Evolutionary conservation across 179 eudicot species (phyloP).

Genomic region (Corrigiola litoralis): DNA sequence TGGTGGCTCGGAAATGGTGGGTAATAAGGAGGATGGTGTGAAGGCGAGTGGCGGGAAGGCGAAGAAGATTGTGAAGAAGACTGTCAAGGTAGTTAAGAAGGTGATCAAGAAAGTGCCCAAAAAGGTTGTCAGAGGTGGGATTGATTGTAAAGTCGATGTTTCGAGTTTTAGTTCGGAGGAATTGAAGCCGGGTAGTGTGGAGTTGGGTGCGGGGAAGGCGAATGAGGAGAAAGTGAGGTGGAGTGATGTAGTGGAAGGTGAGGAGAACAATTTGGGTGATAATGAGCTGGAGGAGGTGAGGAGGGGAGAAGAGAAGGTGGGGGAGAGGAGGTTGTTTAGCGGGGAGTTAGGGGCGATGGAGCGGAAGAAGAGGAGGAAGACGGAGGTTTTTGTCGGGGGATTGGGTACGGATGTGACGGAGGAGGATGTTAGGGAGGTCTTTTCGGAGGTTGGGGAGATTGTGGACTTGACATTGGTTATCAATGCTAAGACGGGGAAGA

Average conservation of each 20-base stretch:
- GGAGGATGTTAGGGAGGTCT: conserved; percentile 53
- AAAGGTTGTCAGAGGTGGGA: conserved; percentile 20
- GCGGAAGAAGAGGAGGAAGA: conserved; percentile 52
- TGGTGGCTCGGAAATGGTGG: too few relatives aligned
- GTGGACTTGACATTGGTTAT: conserved; percentile 38
- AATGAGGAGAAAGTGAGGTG: conserved; percentile 15
- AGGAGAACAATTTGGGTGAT: too few relatives aligned
- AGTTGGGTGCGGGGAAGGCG: not conserved
- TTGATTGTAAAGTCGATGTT: conserved; percentile 11
- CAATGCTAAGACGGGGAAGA: conserved; percentile 40
- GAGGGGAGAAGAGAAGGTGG: conserved; percentile 21
- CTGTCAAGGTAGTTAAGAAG: conserved; percentile 52
- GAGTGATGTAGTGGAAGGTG: conserved; percentile 8
- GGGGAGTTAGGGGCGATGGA: conserved; percentile 59
- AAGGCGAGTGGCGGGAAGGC: conserved; percentile 14
- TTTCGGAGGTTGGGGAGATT: conserved; percentile 47
- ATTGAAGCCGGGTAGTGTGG: conserved; percentile 9
- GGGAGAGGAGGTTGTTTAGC: conserved; percentile 30
- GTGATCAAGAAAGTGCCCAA: conserved; percentile 48
- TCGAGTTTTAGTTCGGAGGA: conserved; percentile 6
- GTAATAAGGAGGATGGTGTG: not conserved
- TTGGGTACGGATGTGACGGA: conserved; percentile 49
- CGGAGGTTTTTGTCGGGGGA: conserved; percentile 62
- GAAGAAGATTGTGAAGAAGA: conserved; percentile 38
- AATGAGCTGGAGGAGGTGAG: too few relatives aligned